Conservation (phyloP, 495 filamentous ascomycete species). For the Trichoderma erinaceum region DNA sequence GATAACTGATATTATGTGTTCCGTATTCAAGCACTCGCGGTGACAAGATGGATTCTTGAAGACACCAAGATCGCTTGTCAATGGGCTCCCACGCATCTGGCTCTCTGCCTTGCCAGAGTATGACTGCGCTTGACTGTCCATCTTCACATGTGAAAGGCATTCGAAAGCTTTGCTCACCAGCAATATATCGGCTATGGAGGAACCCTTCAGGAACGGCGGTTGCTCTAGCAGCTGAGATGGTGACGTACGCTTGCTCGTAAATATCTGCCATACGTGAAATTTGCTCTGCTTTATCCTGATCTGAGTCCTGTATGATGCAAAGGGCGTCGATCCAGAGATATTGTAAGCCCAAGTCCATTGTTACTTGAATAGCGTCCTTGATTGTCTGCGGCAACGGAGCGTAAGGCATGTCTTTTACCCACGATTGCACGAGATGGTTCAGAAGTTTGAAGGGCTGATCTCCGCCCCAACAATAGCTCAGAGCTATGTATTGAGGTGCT, state of each 20-base stretch:
- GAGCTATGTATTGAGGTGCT: constrained; percentile 14
- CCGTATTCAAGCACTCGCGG: not conserved
- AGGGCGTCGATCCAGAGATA: constrained; percentile 28
- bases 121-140: not conserved
- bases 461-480: constrained; percentile 17
- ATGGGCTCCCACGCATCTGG: not conserved
- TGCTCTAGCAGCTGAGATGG: constrained; percentile 15
- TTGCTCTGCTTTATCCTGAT: constrained; percentile 19
- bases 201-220: constrained; percentile 14
- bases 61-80: not conserved
- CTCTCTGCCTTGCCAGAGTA: not conserved
- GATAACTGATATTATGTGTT: not conserved
- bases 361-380: constrained; percentile 15
- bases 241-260: constrained; percentile 18
- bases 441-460: not conserved
- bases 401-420: not conserved
- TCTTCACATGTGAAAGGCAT: constrained; percentile 5
- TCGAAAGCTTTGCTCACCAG: not conserved
- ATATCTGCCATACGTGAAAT: constrained; percentile 21
- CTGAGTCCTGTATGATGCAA: constrained; percentile 26
- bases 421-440: not conserved
- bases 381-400: constrained; percentile 14
- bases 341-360: constrained; percentile 17
- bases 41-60: not conserved
- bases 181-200: not conserved